phyloP scores from a whole-genome alignment of 148 eudicot species.

The Chenopodium berlandieri region DNA sequence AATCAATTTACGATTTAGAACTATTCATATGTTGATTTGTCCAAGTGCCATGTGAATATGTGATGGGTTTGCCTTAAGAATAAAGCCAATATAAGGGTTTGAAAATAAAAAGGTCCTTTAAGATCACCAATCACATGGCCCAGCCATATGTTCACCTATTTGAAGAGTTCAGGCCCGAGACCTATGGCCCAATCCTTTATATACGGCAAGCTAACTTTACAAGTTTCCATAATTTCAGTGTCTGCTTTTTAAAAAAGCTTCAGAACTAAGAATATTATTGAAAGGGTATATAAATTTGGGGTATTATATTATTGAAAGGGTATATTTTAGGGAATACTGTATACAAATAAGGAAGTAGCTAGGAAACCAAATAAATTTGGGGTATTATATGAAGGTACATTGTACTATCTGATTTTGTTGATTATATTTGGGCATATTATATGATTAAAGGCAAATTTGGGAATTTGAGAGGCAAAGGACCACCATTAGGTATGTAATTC shows the following conservation, averaged over 20 bases:
- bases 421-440: slow-evolving; percentile 9
- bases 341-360: not conserved
- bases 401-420: slow-evolving; percentile 20
- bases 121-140: not conserved
- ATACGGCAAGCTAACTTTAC: not conserved
- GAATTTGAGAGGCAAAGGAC: slow-evolving; percentile 10
- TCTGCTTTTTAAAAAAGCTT: not conserved
- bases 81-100: not conserved
- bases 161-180: not conserved
- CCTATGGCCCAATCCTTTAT: not conserved
- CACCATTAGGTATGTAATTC: not conserved
- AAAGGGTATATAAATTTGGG: not conserved
- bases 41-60: not conserved
- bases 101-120: not conserved
- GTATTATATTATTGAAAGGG: not conserved
- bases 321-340: too few species aligned
- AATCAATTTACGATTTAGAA: not conserved
- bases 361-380: slow-evolving; percentile 1
- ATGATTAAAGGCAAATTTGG: not conserved
- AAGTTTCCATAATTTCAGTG: not conserved
- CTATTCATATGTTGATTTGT: not conserved
- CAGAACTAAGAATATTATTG: not conserved
- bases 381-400: slow-evolving; percentile 7
- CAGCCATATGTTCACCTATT: not conserved
- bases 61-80: not conserved